Conservation (phyloP, 2,329 filamentous ascomycete genomes). For the Zasmidium cellare region DNA sequence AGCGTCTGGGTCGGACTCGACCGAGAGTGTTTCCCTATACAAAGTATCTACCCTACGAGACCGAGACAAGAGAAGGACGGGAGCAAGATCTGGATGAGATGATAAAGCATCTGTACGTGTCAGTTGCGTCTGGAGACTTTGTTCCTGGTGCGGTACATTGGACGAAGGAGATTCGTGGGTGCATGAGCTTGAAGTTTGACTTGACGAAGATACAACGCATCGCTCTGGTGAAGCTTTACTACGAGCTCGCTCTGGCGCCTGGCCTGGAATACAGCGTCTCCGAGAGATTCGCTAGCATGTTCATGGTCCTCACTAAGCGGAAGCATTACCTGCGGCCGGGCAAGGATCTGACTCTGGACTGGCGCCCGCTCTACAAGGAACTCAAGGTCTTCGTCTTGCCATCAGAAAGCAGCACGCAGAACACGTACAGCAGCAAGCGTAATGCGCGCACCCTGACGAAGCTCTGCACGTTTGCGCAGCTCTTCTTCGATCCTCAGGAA, state of each 20-base stretch:
- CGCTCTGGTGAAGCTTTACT: constrained; percentile 86
- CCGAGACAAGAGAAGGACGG: constrained; percentile 77
- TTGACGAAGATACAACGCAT: constrained; percentile 81
- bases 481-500: constrained; percentile 89
- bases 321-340: constrained; percentile 93
- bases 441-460: constrained; percentile 77
- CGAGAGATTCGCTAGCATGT: constrained; percentile 95
- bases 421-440: constrained; percentile 55
- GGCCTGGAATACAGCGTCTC: constrained; percentile 79
- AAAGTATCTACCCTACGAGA: constrained; percentile 81
- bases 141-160: constrained; percentile 91
- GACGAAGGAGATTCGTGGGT: constrained; percentile 93
- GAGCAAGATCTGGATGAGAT: constrained; percentile 82
- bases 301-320: constrained; percentile 93
- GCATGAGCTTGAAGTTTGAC: constrained; percentile 97
- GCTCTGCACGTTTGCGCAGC: constrained; percentile 83
- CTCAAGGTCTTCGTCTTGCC: constrained; percentile 88
- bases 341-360: constrained; percentile 88
- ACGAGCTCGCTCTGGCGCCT: constrained; percentile 86
- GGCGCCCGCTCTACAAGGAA: constrained; percentile 90
- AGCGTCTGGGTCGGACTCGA: constrained; percentile 66
- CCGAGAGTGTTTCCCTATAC: constrained; percentile 94
- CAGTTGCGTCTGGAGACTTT: constrained; percentile 90
- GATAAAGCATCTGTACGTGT: constrained; percentile 88
- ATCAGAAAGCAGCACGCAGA: constrained; percentile 70